phyloP scores from a whole-genome alignment of 257 asterid species.

The Phtheirospermum japonicum region DNA sequence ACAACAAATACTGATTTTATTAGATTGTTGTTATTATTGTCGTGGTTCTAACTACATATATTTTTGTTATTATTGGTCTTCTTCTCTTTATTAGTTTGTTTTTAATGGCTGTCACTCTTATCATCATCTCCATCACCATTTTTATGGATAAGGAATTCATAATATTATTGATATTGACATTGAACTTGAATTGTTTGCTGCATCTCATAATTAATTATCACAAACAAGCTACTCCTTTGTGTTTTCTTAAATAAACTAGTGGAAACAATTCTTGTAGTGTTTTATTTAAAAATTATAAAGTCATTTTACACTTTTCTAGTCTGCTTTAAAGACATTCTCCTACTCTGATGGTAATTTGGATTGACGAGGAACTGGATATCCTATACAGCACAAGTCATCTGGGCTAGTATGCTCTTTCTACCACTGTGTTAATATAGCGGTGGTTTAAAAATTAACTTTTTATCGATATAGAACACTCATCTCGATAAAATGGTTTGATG shows the following conservation, averaged over 20 bases:
- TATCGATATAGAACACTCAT: no score
- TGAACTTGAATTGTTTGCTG: conserved; percentile 3
- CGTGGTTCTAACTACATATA: neutral
- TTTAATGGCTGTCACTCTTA: neutral
- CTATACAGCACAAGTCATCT: neutral
- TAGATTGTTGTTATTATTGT: neutral
- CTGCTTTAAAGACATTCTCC: neutral
- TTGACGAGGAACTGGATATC: conserved; percentile 12
- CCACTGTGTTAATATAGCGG: no score
- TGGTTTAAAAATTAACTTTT: no score
- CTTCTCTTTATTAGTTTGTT: neutral
- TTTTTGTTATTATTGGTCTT: neutral
- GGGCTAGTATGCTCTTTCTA: conserved; percentile 10
- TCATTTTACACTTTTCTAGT: neutral
- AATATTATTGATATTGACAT: neutral
- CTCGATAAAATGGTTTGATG: no score
- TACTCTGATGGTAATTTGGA: neutral
- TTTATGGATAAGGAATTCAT: neutral
- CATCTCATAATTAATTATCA: neutral
- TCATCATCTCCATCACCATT: neutral
- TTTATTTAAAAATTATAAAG: neutral
- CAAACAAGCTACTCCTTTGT: neutral
- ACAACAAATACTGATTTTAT: neutral
- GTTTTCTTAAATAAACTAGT: neutral
- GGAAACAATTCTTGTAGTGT: conserved; percentile 4